Evolutionary conservation across 805 yeast genomes (phyloP), one percentile per base, ranked within the genome.

Genomic region (Priceomyces medius): DNA sequence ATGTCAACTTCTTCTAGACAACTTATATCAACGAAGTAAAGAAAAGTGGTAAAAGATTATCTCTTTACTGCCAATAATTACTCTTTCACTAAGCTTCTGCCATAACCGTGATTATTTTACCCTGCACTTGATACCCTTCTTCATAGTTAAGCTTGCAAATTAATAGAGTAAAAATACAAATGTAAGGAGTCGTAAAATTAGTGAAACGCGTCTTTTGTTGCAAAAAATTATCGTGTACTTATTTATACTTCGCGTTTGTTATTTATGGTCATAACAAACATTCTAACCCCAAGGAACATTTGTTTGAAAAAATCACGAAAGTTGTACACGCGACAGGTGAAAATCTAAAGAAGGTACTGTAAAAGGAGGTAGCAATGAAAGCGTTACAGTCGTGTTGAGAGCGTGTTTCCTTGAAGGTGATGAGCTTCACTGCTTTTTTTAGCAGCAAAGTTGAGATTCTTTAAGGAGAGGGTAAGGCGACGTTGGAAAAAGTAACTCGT

Each of bases 261-360:
- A 14, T 26, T 26, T 26, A 26, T 9, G 7, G 29, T 9, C 14
- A 12, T 12, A 26, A 26, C 10, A 16, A 8, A 17, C 8, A 31
- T 7, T 12, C 20, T 17, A 4, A 17, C 34, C 9, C 12, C 12
- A 10, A 4, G 6, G 34, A 14, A n/a, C 10, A 12, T 14, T 17
- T 31, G 34, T 31, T 31, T 17, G 19, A 31, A 19, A 5, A 16
- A n/a, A 17, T 17, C 34, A 31, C 34, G 34, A 31, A 31, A 31
- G 34, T 31, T 31, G 4, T 23, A 9, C 9, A 26, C 29, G 29
- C 29, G 29, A 26, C 29, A 5, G 9, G 14, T 28, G 31, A 21
- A 21, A 21, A 21, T 7, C 6, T 21, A 21, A 9, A 21, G 24
- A 21, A 21, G 9, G 6, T 7, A 21, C 24, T 7, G 24, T n/a